Percentiles rank a stretch among this genome's conserved stretches.
Evolutionary conservation across 441 rosid species (phyloP).

Genomic region (Euphorbia schlechtendalii): DNA sequence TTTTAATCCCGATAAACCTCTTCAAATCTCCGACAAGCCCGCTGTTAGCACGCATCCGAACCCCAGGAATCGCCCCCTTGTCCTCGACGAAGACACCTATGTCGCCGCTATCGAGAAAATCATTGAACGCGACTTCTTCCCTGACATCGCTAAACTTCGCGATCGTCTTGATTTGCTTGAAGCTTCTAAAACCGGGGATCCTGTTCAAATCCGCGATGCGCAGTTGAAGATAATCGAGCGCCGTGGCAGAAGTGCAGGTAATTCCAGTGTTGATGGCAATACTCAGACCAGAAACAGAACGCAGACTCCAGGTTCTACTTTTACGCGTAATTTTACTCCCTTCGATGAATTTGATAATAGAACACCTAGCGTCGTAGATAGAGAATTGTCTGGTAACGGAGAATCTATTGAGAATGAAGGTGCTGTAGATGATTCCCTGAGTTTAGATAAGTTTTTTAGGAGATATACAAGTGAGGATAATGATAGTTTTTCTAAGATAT

Average conservation of each 20-base stretch:
- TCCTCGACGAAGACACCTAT: conserved; percentile 83
- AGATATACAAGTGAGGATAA: conserved; percentile 91
- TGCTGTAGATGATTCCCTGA: conserved; percentile 53
- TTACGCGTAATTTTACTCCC: conserved; percentile 64
- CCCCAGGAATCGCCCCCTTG: conserved; percentile 48
- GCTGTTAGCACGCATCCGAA: conserved; percentile 22
- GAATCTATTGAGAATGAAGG: conserved; percentile 30
- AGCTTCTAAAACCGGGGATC: conserved; percentile 58
- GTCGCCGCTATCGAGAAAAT: conserved; percentile 84
- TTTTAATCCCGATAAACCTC: conserved; percentile 26
- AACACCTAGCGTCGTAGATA: conserved; percentile 36
- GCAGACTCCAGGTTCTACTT: conserved; percentile 87
- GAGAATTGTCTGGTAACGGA: conserved; percentile 29
- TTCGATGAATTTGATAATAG: conserved; percentile 63
- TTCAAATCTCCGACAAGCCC: conserved; percentile 27
- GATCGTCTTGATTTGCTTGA: no score
- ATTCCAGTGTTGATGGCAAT: conserved; percentile 30
- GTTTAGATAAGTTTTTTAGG: conserved; percentile 76
- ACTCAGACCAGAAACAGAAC: conserved; percentile 26
- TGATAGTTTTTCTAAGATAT: conserved; percentile 71
- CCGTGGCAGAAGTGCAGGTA: conserved; percentile 47
- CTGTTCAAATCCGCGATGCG: conserved; percentile 79
- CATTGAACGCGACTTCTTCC: conserved; percentile 94
- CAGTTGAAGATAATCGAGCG: conserved; percentile 93
- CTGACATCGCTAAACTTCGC: conserved; percentile 68